A percentile compares a stretch with the other conserved stretches of the same genome.
Evolutionary conservation across 1,284 basidiomycete species (phyloP).

Genomic region (Ustilago shanxiensis): DNA sequence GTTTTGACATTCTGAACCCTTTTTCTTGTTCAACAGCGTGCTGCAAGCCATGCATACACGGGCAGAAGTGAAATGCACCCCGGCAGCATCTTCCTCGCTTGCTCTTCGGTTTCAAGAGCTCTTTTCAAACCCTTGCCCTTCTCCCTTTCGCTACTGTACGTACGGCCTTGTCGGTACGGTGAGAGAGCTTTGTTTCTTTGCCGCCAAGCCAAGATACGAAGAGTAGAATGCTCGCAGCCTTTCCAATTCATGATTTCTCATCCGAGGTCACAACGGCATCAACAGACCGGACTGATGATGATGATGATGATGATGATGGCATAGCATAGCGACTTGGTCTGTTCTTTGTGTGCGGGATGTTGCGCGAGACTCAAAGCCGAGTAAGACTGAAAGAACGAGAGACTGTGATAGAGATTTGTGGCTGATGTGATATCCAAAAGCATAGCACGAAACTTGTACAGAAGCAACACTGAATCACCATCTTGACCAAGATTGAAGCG

Average conservation of each 20-base stretch:
- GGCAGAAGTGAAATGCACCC: neutral
- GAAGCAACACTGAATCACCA: slow-evolving; percentile 1
- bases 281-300: too few species aligned
- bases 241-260: too few species aligned
- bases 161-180: too few species aligned
- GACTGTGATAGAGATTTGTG: neutral
- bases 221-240: neutral
- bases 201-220: slow-evolving; percentile 2
- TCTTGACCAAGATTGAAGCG: neutral
- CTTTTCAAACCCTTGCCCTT: slow-evolving; percentile 3
- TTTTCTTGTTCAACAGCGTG: neutral
- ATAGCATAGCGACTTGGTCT: neutral
- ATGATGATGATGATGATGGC: too few species aligned
- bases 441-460: neutral
- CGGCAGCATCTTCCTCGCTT: neutral
- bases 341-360: too few species aligned
- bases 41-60: slow-evolving; percentile 4
- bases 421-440: neutral
- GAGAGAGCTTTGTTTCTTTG: too few species aligned
- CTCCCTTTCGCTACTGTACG: too few species aligned
- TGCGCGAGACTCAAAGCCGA: neutral
- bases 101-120: neutral
- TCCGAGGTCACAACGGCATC: too few species aligned
- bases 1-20: slow-evolving; percentile 3
- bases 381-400: neutral